These are phyloP conservation scores for Globisporangium nagaii DNA, from an alignment of 352 stramenopile species.

Conservation along the genomic window DNA sequence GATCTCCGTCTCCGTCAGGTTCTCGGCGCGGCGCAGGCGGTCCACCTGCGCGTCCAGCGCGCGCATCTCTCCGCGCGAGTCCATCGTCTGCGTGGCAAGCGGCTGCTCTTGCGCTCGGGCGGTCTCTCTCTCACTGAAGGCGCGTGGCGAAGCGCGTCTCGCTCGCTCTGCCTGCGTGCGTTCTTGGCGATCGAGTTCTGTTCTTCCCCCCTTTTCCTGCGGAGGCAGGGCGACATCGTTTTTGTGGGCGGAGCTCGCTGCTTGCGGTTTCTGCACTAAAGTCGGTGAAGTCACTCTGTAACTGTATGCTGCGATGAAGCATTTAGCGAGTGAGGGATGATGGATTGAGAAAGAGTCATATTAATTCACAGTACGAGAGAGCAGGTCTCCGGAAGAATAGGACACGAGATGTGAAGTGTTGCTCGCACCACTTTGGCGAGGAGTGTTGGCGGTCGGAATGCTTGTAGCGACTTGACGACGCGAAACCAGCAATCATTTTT, in stretches of 20 bases:
- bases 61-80: conserved; percentile 82
- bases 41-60: conserved; percentile 83
- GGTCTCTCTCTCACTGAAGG: too few species aligned
- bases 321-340: too few species aligned
- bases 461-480: too few species aligned
- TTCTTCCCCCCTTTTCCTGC: background rate
- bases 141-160: background rate
- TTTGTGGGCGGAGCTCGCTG: background rate
- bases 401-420: too few species aligned
- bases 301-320: too few species aligned
- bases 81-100: conserved; percentile 24
- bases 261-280: background rate
- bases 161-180: background rate
- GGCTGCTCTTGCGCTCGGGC: background rate
- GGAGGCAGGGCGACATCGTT: background rate
- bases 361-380: too few species aligned
- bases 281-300: too few species aligned
- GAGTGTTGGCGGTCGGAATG: too few species aligned
- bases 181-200: background rate
- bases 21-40: conserved; percentile 78
- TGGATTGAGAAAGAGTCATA: too few species aligned
- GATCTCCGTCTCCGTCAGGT: conserved; percentile 86
- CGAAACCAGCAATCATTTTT: too few species aligned
- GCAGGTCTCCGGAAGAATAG: too few species aligned
- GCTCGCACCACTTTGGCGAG: too few species aligned